Evolutionary conservation across 2,329 filamentous ascomycete species (phyloP), one percentile per base, ranked within the genome.

Genomic region (Aspergillus amoenus): DNA sequence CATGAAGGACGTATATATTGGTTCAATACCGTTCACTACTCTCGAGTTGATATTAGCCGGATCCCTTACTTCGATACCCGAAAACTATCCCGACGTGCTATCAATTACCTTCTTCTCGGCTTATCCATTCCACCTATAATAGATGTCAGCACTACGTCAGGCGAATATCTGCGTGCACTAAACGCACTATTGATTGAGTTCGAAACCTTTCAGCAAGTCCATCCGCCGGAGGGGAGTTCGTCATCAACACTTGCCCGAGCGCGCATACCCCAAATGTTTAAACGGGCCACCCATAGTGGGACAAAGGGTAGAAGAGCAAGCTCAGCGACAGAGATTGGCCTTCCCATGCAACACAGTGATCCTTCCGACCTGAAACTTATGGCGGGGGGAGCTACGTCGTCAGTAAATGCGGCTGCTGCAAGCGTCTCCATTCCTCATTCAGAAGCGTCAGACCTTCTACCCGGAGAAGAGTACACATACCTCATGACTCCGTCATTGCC

Each of bases 21-120:
- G 93, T 97, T 97, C 81, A 97, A 97, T 77, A 97, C 94, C 0
- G 85, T 96, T 59, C 89, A 96, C 69, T 96, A 96, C 76, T 90
- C 92, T 63, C 89, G 91, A 68, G 75, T 84, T 30, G 91, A 96
- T 73, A 82, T 97, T 34, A 79, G 84, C 51, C 87, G 88, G 69
- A 88, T 97, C 79, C 88, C 93, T 45, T 96, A 91, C 70, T 93
- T 95, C 70, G 90, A 95, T 58, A 79, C 86, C 4, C 87, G 89
- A 62, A 94, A 93, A 70, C 85, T 97, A 48, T 88, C 91, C 60
- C 89, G 93, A 57, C 90, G 94, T 66, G 93, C 94, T 37, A 95
- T 92, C 51, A 96, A 96, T 73, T 96, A 93, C 73, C 86, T 99
- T 56, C 84, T 97, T 32, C 88, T 99, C 3, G 94, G 94, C 58